Conservation (phyloP, 306 rosid genomes). For the Hippophae tibetana region DNA sequence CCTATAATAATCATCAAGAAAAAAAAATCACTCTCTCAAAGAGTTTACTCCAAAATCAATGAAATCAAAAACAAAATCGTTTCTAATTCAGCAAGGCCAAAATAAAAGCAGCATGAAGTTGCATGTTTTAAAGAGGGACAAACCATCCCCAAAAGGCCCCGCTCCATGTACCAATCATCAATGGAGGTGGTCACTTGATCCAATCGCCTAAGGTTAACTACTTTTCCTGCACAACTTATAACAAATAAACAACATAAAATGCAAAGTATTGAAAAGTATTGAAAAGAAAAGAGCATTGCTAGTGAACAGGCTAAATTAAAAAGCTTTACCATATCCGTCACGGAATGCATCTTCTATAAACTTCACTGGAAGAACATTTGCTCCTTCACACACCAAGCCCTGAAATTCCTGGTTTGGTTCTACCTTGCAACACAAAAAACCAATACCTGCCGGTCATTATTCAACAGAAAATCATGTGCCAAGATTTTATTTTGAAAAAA, state of each 20-base stretch:
- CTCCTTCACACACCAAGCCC: slow-evolving; percentile 94
- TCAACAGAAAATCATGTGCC: not conserved
- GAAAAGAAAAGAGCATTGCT: too few species aligned
- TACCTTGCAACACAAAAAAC: slow-evolving; percentile 67
- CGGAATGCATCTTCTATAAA: slow-evolving; percentile 76
- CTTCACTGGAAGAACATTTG: slow-evolving; percentile 94
- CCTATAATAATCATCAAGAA: slow-evolving; percentile 33
- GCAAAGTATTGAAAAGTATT: too few species aligned
- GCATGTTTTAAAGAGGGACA: slow-evolving; percentile 1
- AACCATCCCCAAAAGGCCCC: slow-evolving; percentile 96
- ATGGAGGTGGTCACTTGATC: slow-evolving; percentile 84
- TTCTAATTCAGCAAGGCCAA: too few species aligned
- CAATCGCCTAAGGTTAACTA: slow-evolving; percentile 81
- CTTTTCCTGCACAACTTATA: slow-evolving; percentile 85
- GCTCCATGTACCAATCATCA: slow-evolving; percentile 88
- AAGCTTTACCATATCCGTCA: slow-evolving; percentile 63
- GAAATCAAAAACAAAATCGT: too few species aligned
- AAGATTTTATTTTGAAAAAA: not conserved
- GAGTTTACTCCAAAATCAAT: too few species aligned
- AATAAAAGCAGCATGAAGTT: too few species aligned
- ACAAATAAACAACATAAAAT: slow-evolving; percentile 17
- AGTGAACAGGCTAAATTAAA: not conserved
- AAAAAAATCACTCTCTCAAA: not conserved
- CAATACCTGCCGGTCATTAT: slow-evolving; percentile 12
- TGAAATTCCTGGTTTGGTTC: slow-evolving; percentile 98